Conservation (phyloP, 106 monocot genomes). For the Phalaenopsis equestris region DNA sequence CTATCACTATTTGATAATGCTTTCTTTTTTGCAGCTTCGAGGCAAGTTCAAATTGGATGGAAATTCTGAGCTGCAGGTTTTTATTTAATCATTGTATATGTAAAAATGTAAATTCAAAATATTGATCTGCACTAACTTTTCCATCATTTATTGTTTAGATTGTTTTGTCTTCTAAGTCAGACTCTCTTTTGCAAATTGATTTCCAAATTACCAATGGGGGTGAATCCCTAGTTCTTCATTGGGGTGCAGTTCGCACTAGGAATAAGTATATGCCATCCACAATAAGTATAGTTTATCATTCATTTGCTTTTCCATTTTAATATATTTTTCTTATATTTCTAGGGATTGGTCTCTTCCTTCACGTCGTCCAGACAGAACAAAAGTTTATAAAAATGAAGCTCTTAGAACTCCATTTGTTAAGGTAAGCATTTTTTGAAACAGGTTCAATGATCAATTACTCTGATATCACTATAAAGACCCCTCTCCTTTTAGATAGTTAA, state of each 20-base stretch:
- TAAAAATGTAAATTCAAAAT: neutral
- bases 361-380: constrained; percentile 62
- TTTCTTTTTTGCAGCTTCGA: constrained; percentile 32
- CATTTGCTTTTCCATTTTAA: neutral
- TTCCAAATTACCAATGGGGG: constrained; percentile 48
- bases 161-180: constrained; percentile 15
- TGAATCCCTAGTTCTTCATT: constrained; percentile 64
- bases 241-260: constrained; percentile 53
- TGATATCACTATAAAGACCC: neutral
- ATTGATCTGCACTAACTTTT: neutral
- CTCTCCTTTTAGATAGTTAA: neutral
- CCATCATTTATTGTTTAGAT: constrained; percentile 23
- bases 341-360: constrained; percentile 79
- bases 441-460: neutral
- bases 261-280: constrained; percentile 49
- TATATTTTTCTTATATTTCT: constrained; percentile 5
- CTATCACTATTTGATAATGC: neutral
- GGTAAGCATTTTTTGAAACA: constrained; percentile 24
- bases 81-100: neutral
- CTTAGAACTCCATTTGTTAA: constrained; percentile 70
- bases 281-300: constrained; percentile 2
- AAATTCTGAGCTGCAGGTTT: constrained; percentile 77
- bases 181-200: constrained; percentile 32
- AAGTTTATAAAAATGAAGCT: constrained; percentile 69
- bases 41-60: constrained; percentile 55